These are phyloP conservation scores for Lycium barbarum DNA, from an alignment of 257 asterid genomes.

Conservation along the genomic window DNA sequence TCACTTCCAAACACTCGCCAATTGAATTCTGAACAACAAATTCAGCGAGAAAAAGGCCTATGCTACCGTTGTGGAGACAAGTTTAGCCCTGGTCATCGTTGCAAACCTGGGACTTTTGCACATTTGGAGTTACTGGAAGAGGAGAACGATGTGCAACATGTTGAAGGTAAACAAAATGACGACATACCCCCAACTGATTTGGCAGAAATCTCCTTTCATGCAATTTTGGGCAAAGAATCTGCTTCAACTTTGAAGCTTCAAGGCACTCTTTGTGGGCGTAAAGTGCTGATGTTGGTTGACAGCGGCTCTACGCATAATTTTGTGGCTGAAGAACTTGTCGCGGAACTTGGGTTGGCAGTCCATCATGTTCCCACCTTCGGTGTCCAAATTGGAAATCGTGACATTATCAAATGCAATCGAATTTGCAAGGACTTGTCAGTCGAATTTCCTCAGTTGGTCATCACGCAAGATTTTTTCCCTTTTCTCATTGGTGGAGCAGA, in stretches of 20 bases:
- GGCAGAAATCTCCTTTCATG: constrained; percentile 1
- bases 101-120: neutral
- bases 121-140: neutral
- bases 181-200: neutral
- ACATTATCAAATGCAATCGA: too few relatives aligned
- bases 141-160: neutral
- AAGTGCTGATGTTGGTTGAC: constrained; percentile 16
- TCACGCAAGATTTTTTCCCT: too few relatives aligned
- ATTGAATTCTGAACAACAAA: neutral
- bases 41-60: neutral
- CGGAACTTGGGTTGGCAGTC: too few relatives aligned
- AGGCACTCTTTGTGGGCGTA: neutral
- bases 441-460: too few relatives aligned
- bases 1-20: neutral
- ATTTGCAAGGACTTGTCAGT: too few relatives aligned
- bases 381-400: too few relatives aligned
- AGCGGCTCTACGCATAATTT: too few relatives aligned
- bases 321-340: too few relatives aligned
- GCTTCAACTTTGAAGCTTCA: constrained; percentile 14
- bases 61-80: neutral
- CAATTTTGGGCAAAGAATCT: neutral
- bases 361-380: too few relatives aligned
- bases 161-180: neutral
- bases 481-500: constrained; percentile 27
- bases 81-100: neutral